Conservation (phyloP, 179 eudicot species). For the Sideroxylon spinosum region DNA sequence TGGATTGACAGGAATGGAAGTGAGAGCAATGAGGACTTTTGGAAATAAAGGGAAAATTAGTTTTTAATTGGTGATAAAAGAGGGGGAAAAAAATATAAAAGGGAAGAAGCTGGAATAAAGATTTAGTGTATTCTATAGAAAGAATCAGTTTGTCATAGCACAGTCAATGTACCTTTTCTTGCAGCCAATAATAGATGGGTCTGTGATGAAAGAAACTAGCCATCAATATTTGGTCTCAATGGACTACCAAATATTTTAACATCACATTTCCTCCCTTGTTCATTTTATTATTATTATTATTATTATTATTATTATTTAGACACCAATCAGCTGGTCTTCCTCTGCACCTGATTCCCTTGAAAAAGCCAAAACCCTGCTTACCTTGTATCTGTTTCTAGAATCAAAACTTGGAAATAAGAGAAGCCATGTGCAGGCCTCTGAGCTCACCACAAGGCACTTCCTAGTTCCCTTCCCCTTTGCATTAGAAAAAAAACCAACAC, state of each 20-base stretch:
- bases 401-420: conserved; percentile 65
- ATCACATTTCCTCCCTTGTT: too few species aligned
- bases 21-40: too few species aligned
- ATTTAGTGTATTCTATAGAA: too few species aligned
- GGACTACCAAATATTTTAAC: too few species aligned
- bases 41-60: not conserved
- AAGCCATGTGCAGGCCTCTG: conserved; percentile 74
- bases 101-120: too few species aligned
- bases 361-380: conserved; percentile 27
- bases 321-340: conserved; percentile 32
- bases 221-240: too few species aligned
- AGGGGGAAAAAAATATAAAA: not conserved
- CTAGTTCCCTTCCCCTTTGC: too few species aligned
- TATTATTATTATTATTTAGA: too few species aligned
- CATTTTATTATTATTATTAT: too few species aligned
- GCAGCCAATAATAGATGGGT: not conserved
- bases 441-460: conserved; percentile 71
- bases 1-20: not conserved
- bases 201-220: too few species aligned
- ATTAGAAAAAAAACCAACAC: not conserved
- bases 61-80: not conserved
- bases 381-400: conserved; percentile 27
- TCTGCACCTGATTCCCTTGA: conserved; percentile 57
- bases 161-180: not conserved
- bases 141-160: not conserved